Conservation (phyloP, 306 rosid genomes). For the Rubus idaeus region DNA sequence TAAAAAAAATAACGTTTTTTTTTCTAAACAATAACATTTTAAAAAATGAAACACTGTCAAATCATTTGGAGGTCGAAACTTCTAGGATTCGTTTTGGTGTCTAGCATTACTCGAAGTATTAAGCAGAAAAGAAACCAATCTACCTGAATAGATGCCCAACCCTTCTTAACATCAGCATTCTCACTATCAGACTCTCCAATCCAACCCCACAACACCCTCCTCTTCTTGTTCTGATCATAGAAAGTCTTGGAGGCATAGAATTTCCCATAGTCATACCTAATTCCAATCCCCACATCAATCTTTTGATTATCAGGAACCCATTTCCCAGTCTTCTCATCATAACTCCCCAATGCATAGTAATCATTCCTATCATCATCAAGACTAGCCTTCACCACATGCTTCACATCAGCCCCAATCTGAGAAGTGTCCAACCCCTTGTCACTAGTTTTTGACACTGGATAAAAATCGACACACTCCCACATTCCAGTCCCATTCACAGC, state of each 20-base stretch:
- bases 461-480: conserved; percentile 96
- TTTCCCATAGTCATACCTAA: conserved; percentile 72
- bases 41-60: neutral
- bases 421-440: conserved; percentile 64
- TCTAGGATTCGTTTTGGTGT: neutral
- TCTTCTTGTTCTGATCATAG: conserved; percentile 47
- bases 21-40: neutral
- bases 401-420: conserved; percentile 47
- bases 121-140: neutral
- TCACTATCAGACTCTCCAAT: conserved; percentile 87
- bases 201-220: conserved; percentile 97
- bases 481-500: conserved; percentile 73
- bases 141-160: conserved; percentile 92
- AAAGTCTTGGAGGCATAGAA: conserved; percentile 89
- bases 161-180: conserved; percentile 67
- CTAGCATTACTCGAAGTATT: neutral
- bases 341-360: conserved; percentile 75
- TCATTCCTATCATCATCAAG: conserved; percentile 71
- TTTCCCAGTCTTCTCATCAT: conserved; percentile 51
- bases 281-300: conserved; percentile 73
- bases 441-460: conserved; percentile 44
- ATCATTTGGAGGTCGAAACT: too few relatives aligned
- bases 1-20: too few relatives aligned
- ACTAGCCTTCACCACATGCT: conserved; percentile 77
- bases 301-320: conserved; percentile 52